Evolutionary conservation across 805 yeast genomes (phyloP), one percentile per base, ranked within the genome.

Genomic region (Lipomyces starkeyi): DNA sequence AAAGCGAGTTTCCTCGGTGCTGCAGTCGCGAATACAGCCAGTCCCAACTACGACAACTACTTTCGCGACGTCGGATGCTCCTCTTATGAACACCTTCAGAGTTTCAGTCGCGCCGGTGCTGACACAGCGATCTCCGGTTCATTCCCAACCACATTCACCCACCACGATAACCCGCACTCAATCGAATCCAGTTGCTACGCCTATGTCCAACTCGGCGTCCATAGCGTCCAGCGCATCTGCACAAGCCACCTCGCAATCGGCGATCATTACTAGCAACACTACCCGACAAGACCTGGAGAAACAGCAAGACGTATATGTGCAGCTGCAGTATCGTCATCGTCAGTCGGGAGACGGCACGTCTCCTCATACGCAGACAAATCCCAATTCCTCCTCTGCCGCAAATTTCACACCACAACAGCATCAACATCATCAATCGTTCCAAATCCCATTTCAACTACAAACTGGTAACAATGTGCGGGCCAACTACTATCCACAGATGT

Each of bases 41-140:
- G 49, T n/a, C n/a, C 49, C 49, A 43, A 17, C 49, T 22, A 43
- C 49, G 2, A 8, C 59, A 9, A 34, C 66, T 20, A 35, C 62
- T 2, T 32, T 58, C 29, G 58, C 58, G n/a, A 5, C 43, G 11
- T 34, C 62, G 5, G 66, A 63, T 49, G 62, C 55, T 1, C 54
- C 66, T 11, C 35, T 62, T 29, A 29, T 63, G 66, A 61, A 58
- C 20, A 58, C 34, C 37, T 63, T 63, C 54, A 52, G 58, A 4
- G 47, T 40, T 29, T n/a, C 49, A 7, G 49, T 43, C 20, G 20
- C 20, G 49, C 20, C 49, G 22, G 14, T 22, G 49, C 49, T n/a
- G 20, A 14, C n/a, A 7, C 49, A n/a, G 20, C 13, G 11, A 3
- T n/a, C 49, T n/a, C 49, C 49, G 3, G 49, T 17, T 14, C 49